phyloP scores from a whole-genome alignment of 2,329 filamentous ascomycete species.

The Claviceps fusiformis region DNA sequence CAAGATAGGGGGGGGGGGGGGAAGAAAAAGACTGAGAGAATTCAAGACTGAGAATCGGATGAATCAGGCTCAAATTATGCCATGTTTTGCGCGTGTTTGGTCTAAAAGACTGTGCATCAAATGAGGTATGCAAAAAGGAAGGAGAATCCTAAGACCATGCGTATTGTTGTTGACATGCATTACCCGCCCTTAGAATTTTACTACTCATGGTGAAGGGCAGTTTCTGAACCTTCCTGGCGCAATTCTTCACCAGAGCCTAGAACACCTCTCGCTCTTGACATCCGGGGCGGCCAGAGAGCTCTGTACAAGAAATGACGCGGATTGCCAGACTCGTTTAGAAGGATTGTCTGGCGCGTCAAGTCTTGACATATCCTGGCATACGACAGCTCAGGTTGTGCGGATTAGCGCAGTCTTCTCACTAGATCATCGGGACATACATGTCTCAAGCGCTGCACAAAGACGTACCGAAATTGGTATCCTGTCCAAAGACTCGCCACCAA shows the following conservation, averaged over 20 bases:
- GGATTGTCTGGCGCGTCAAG: constrained; percentile 39
- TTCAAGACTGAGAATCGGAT: not conserved
- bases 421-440: constrained; percentile 24
- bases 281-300: constrained; percentile 36
- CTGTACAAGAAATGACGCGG: constrained; percentile 31
- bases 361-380: constrained; percentile 67
- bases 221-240: not conserved
- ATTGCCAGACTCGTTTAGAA: constrained; percentile 36
- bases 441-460: constrained; percentile 28
- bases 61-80: constrained; percentile 32
- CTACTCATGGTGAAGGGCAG: constrained; percentile 25
- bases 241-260: constrained; percentile 50
- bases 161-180: not conserved
- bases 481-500: constrained; percentile 44
- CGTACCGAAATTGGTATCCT: constrained; percentile 74
- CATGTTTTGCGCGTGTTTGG: constrained; percentile 45
- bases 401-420: constrained; percentile 52
- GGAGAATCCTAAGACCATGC: not conserved
- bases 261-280: constrained; percentile 40
- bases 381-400: constrained; percentile 49
- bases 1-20: not conserved
- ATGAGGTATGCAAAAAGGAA: constrained; percentile 12
- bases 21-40: not conserved
- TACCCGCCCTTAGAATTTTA: constrained; percentile 42
- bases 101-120: constrained; percentile 36